phyloP scores from a whole-genome alignment of 106 monocot genomes.

The Allium cepa region DNA sequence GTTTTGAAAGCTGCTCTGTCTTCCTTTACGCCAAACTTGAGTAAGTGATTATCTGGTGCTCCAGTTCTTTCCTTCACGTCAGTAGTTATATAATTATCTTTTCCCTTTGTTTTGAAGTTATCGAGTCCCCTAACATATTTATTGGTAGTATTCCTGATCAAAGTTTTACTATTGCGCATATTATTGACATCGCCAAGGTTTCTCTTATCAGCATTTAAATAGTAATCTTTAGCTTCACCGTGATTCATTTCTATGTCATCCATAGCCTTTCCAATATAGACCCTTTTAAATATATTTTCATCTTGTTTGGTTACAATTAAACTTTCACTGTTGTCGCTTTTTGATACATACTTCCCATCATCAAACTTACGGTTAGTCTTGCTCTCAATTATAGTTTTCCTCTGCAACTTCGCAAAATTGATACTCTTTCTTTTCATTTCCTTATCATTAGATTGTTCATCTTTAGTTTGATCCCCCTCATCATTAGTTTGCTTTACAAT shows the following conservation, averaged over 20 bases:
- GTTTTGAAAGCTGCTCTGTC: constrained; percentile 86
- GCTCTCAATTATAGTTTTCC: background rate
- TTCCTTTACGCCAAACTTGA: constrained; percentile 13
- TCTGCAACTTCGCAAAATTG: background rate
- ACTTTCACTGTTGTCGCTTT: no score
- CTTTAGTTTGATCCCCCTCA: background rate
- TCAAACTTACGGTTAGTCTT: background rate
- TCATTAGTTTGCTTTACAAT: background rate
- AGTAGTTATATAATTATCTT: constrained; percentile 4
- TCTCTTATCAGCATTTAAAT: no score
- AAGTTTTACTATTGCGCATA: background rate
- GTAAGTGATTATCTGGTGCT: no score
- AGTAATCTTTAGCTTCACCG: background rate
- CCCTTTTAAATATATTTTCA: no score
- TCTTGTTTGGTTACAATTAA: no score
- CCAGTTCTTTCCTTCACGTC: constrained; percentile 1
- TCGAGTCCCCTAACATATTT: constrained; percentile 3
- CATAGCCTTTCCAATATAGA: no score
- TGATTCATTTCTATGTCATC: background rate
- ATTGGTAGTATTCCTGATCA: constrained; percentile 10
- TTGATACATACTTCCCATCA: background rate
- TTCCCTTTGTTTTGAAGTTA: background rate
- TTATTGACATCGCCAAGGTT: no score
- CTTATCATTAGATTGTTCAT: background rate
- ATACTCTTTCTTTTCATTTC: constrained; percentile 4